Evolutionary conservation across 1,139 yeast genomes (phyloP).

Genomic region (Yamadazyma dendronema): DNA sequence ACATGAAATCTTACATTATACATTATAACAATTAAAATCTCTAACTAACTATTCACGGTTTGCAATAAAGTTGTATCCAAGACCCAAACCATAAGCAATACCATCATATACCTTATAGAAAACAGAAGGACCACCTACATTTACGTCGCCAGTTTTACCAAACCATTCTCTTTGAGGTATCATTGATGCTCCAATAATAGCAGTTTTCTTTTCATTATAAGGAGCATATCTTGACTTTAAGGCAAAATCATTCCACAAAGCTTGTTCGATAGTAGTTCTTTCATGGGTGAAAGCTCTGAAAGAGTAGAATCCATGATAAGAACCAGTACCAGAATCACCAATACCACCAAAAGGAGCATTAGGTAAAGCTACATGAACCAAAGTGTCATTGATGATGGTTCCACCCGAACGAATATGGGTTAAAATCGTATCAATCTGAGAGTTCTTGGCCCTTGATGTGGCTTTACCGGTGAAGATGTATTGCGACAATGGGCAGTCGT

Average conservation of each 20-base stretch:
- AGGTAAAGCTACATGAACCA: conserved; percentile 70
- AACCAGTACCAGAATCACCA: conserved; percentile 78
- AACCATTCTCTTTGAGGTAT: conserved; percentile 33
- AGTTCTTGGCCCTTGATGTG: conserved; percentile 32
- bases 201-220: conserved; percentile 35
- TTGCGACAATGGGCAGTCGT: conserved; percentile 87
- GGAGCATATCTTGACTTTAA: conserved; percentile 73
- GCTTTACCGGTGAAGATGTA: conserved; percentile 64
- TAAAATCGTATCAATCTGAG: conserved; percentile 52
- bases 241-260: conserved; percentile 61
- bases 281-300: conserved; percentile 75
- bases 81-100: conserved; percentile 17
- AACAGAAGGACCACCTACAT: conserved; percentile 32
- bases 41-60: conserved; percentile 4
- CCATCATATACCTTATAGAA: conserved; percentile 35
- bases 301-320: conserved; percentile 78
- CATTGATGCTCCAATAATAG: conserved; percentile 21
- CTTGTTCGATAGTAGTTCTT: conserved; percentile 68
- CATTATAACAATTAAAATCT: background rate
- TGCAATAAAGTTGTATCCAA: conserved; percentile 14
- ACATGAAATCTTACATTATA: too few relatives aligned
- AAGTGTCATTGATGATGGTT: conserved; percentile 65
- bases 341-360: conserved; percentile 91
- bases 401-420: conserved; percentile 71
- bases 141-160: conserved; percentile 34